Base-by-base conservation (phyloP, 2,329 filamentous ascomycete species). In the Fusarium agapanthi region DNA sequence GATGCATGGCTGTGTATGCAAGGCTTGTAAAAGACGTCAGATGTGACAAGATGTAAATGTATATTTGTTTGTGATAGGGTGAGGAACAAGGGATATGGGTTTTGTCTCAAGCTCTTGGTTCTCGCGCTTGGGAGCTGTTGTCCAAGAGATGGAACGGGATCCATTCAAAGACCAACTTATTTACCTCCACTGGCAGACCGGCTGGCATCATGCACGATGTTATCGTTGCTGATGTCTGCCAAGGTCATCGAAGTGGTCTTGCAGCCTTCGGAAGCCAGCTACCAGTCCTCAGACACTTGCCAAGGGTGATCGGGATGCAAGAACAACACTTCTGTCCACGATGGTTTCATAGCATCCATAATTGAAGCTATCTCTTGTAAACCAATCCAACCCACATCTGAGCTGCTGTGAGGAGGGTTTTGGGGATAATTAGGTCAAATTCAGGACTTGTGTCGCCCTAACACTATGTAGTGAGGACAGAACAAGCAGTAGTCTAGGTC, bases 341-440 rank as follows among this genome's bases (percentile, higher is more conserved):
- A 69, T 72, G 69, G 65, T 65, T 69, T 69, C 64, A 61, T 58
- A 54, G 55, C 68, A 65, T 69, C 69, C 59, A 55, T 72, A 24
- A 43, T 64, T 48, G 48, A 72, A 61, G 56, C 51, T 59, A 61
- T 55, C 13, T 45, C 43, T 38, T 45, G 47, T 41, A 44, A 30
- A 48, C 34, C 35, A 45, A 43, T 48, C 15, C 20, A 22, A 37
- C 24, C 34, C 41, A 53, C 38, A 18, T 38, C 38, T 45, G 53
- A 51, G 53, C 24, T 55, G 38, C n/a, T 58, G 37, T 61, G 47
- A 51, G 58, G 56, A 37, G 45, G 55, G 41, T 50, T 60, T 61
- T 45, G 47, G 57, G 24, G 18, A 45, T 34, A 22, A 32, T 32
- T 38, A 20, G 40, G n/a, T 35, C 59, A 34, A 56, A 44, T 41